Conservation (phyloP, 495 filamentous ascomycete genomes). For the Aspergillus conjunctus region DNA sequence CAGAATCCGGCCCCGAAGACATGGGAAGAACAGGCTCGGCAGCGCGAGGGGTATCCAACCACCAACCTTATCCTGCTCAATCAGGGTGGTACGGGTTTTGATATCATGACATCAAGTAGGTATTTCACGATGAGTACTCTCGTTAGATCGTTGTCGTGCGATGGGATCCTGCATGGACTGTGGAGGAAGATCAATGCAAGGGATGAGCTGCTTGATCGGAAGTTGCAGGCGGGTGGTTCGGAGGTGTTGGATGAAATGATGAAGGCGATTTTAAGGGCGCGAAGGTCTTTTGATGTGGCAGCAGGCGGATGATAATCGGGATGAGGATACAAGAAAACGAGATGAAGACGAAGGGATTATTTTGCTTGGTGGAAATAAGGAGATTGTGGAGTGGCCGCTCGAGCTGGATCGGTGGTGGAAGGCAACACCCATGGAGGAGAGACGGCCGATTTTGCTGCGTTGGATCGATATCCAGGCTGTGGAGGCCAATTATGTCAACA, state of each 20-base stretch:
- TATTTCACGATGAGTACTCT: not conserved
- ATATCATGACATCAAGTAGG: not conserved
- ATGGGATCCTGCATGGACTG: not conserved
- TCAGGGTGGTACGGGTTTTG: not conserved
- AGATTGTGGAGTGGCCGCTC: not conserved
- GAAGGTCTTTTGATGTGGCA: not conserved
- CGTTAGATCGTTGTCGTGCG: not conserved
- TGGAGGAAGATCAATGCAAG: not conserved
- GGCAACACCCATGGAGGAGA: not conserved
- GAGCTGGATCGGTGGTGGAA: not conserved
- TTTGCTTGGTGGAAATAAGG: not conserved
- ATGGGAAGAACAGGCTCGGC: not conserved
- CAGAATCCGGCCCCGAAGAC: no score
- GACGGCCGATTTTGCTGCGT: not conserved
- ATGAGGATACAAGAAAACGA: not conserved
- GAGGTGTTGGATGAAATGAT: not conserved
- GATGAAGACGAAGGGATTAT: no score
- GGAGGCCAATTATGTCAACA: not conserved
- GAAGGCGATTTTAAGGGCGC: no score
- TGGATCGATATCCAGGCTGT: not conserved
- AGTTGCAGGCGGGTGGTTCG: no score
- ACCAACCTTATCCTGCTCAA: not conserved
- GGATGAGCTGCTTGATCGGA: no score
- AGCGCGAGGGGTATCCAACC: not conserved
- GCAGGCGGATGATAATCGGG: not conserved